A percentile compares a stretch with the other conserved stretches of the same genome.
Evolutionary conservation across 441 rosid species (phyloP).

Genomic region (Manihot esculenta): DNA sequence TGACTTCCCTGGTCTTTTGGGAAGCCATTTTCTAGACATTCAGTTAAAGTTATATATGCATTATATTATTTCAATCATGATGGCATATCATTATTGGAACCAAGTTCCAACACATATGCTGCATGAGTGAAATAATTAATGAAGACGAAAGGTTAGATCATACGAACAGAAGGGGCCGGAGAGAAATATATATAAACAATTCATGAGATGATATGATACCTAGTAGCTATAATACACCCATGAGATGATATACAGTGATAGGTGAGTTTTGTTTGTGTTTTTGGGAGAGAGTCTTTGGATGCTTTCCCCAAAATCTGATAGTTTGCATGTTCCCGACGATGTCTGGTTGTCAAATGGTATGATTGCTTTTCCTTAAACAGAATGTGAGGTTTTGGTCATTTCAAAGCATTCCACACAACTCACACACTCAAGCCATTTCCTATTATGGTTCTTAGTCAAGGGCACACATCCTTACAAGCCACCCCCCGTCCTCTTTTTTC

Average conservation of each 20-base stretch:
- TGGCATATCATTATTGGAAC: conserved; percentile 50
- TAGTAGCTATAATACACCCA: neutral
- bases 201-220: neutral
- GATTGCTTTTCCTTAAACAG: conserved; percentile 70
- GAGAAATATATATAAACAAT: neutral
- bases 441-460: conserved; percentile 30
- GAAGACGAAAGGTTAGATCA: conserved; percentile 27
- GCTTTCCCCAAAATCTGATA: conserved; percentile 61
- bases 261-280: neutral
- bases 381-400: conserved; percentile 49
- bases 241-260: neutral
- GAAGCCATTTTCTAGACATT: conserved; percentile 41
- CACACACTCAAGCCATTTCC: conserved; percentile 40
- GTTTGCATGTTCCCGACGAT: conserved; percentile 89
- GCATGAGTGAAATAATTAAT: conserved; percentile 34
- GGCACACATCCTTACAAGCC: conserved; percentile 22
- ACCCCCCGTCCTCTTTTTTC: conserved; percentile 11
- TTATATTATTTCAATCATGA: conserved; percentile 41
- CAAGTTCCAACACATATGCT: conserved; percentile 60
- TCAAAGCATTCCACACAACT: conserved; percentile 49
- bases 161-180: too few species aligned
- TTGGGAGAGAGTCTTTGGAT: conserved; percentile 21
- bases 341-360: conserved; percentile 68
- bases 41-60: conserved; percentile 16
- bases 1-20: conserved; percentile 26